Conservation (phyloP, 1,284 basidiomycete genomes). For the Naganishia sp. region DNA sequence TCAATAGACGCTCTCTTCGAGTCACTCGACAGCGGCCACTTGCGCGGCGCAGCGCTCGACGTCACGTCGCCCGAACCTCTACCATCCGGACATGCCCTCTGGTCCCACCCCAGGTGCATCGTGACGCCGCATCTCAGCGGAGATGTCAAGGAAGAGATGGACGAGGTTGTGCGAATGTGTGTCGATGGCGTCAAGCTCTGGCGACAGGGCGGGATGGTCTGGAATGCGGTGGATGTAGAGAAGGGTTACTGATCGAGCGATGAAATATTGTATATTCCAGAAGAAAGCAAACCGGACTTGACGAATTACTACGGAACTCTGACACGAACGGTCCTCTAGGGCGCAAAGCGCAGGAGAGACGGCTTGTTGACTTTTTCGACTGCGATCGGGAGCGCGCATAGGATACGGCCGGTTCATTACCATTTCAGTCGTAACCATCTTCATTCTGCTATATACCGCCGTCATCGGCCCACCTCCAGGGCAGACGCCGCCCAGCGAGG, state of each 20-base stretch:
- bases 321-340: no score
- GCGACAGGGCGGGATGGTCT: conserved; percentile 41
- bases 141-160: conserved; percentile 44
- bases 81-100: conserved; percentile 46
- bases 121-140: conserved; percentile 50
- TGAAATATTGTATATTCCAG: no score
- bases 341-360: no score
- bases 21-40: conserved; percentile 39
- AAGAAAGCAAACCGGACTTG: no score
- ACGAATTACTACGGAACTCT: no score
- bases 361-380: no score
- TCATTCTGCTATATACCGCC: no score
- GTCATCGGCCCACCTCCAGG: no score
- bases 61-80: conserved; percentile 55
- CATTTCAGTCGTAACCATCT: no score
- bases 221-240: conserved; percentile 47
- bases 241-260: conserved; percentile 46
- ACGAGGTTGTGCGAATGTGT: conserved; percentile 46
- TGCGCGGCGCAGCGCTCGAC: conserved; percentile 49
- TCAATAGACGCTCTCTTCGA: conserved; percentile 42
- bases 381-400: no score
- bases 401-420: no score
- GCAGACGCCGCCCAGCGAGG: no score
- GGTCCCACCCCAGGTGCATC: conserved; percentile 46
- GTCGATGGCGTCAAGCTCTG: conserved; percentile 49